Base-by-base conservation (phyloP, 495 filamentous ascomycete genomes). In the Pseudotulostoma volvatum region DNA sequence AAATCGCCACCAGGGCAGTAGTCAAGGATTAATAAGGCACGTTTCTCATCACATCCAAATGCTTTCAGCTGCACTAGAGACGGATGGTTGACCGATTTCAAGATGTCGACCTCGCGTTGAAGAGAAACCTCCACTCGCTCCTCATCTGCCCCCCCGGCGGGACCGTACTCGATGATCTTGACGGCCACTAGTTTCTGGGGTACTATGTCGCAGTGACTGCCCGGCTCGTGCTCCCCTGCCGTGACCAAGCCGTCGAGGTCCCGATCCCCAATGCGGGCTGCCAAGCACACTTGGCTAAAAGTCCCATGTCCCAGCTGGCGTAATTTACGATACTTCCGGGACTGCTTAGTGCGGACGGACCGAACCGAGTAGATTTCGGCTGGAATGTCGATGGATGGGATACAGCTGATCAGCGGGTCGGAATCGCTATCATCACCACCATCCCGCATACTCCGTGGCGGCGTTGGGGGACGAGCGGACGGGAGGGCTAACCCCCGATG, bases 1-100 rank as follows among this genome's bases (percentile, higher is more conserved):
- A 97, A 64, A 53, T 97, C 90, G 4, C 90, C 92, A 2, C 90
- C 90, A 2, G 87, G 76, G 48, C 84, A 95, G 53, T 95, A 96
- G 44, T 78, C 83, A 40, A 97, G 64, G 28, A 96, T 79, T 31
- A 97, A 63, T 31, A 93, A 65, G 2, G 85, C 82, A 25, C 84
- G 76, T 25, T 77, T 74, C 18, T 78, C 73, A 52, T 88, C 79
- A 44, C 82, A 79, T 36, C 70, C 86, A 63, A 82, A 92, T 3
- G 84, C 86, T 50, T 85, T 86, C 35, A 97, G 64, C 51, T 93
- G 77, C 9, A 95, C 80, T 31, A 97, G 60, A 0, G 81, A 92
- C 2, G 92, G 90, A 56, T 97, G 84, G 30, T 79, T 75, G 43
- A 95, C 73, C 13, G 68, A 68, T 50, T 81, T 83, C 57, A 97